A percentile compares a stretch with the other conserved stretches of the same genome.
Conservation (phyloP, 345 rosid genomes). For the Excoecaria cochinchinensis region DNA sequence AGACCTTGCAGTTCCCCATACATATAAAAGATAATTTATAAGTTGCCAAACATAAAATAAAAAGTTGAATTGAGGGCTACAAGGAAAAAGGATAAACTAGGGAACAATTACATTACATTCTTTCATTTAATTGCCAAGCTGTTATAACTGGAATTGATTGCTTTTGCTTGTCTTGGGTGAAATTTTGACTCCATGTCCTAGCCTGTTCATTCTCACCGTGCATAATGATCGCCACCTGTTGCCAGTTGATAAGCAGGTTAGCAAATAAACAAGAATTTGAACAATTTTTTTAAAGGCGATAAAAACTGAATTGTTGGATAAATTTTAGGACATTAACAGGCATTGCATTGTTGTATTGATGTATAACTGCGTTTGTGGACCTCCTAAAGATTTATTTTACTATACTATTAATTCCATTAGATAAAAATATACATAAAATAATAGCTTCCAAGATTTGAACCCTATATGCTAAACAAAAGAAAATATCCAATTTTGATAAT, state of each 20-base stretch:
- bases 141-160: slow-evolving; percentile 83
- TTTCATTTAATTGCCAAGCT: slow-evolving; percentile 96
- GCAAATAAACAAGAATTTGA: slow-evolving; percentile 6
- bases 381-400: neutral
- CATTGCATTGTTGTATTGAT: neutral
- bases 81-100: slow-evolving; percentile 2
- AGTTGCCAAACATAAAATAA: neutral
- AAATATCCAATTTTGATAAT: no score
- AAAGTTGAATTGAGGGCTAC: neutral
- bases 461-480: neutral
- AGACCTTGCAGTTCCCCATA: slow-evolving; percentile 97
- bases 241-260: slow-evolving; percentile 9
- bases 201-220: slow-evolving; percentile 83
- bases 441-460: neutral
- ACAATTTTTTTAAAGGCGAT: neutral
- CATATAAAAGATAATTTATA: slow-evolving; percentile 39
- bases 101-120: slow-evolving; percentile 58
- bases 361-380: neutral
- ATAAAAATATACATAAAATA: neutral
- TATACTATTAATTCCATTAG: neutral
- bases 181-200: slow-evolving; percentile 74
- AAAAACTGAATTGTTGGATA: neutral
- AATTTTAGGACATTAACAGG: neutral
- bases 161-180: slow-evolving; percentile 77
- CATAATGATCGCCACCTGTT: slow-evolving; percentile 80